Evolutionary conservation across 768 basidiomycete species (phyloP).

Genomic region (Rhizopogon roseolus): DNA sequence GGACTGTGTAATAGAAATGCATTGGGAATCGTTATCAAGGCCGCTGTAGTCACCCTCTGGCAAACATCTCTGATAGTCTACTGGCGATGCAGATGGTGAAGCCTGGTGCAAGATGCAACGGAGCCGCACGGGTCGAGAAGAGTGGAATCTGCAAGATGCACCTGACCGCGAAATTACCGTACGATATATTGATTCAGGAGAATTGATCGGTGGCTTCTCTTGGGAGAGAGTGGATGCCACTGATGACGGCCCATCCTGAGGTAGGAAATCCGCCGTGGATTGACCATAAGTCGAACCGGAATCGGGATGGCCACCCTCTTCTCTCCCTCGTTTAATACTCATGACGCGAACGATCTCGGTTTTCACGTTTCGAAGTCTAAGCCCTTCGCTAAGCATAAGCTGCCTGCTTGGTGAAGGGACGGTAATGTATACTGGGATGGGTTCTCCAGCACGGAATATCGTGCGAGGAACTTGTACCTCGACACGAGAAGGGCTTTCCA

Average conservation of each 20-base stretch:
- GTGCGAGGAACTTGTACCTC: constrained; percentile 69
- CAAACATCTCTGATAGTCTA: constrained; percentile 39
- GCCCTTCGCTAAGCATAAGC: constrained; percentile 61
- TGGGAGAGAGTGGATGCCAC: constrained; percentile 12
- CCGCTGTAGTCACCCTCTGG: constrained; percentile 39
- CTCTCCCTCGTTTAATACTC: constrained; percentile 45
- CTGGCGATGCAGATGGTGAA: constrained; percentile 43
- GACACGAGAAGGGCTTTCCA: constrained; percentile 63
- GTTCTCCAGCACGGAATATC: constrained; percentile 66
- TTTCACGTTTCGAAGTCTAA: constrained; percentile 76
- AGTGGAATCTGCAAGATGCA: constrained; percentile 88
- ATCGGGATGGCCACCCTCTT: constrained; percentile 24
- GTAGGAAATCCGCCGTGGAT: background rate
- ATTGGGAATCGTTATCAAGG: constrained; percentile 56
- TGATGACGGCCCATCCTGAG: constrained; percentile 29
- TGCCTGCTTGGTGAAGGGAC: constrained; percentile 70
- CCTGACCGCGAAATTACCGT: constrained; percentile 78
- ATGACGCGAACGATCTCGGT: constrained; percentile 72
- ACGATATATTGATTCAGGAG: constrained; percentile 28
- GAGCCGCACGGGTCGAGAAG: constrained; percentile 63
- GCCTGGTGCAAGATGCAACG: constrained; percentile 78
- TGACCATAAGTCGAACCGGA: background rate
- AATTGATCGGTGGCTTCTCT: constrained; percentile 34
- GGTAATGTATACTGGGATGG: constrained; percentile 75
- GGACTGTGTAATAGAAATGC: constrained; percentile 71